Conservation (phyloP, 1,284 basidiomycete species). For the Rhodotorula sp. region DNA sequence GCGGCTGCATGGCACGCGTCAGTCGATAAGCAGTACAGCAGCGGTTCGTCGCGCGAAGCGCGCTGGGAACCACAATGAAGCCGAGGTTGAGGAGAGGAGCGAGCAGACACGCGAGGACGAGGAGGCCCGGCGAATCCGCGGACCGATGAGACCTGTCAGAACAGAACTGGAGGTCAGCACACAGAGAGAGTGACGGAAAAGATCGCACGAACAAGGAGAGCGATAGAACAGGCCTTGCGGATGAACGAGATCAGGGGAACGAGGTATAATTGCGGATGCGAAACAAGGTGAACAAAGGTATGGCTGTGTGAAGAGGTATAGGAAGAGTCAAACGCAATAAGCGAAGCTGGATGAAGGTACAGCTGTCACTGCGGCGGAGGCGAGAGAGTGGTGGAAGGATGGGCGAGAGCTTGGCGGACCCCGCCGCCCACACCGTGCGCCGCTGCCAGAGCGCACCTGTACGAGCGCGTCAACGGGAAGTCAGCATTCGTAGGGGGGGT, state of each 20-base stretch:
- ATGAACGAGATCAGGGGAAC: neutral
- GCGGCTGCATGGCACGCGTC: too few relatives aligned
- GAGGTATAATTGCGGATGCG: too few relatives aligned
- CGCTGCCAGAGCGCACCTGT: constrained; percentile 35
- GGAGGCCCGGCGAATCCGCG: too few relatives aligned
- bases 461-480: neutral
- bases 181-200: neutral
- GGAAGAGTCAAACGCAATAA: neutral
- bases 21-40: too few relatives aligned
- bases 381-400: neutral
- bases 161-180: neutral
- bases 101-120: too few relatives aligned
- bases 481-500: neutral
- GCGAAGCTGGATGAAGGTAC: neutral
- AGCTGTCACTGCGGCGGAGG: neutral
- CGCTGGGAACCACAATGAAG: too few relatives aligned
- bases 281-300: constrained; percentile 4
- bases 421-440: constrained; percentile 21
- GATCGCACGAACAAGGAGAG: too few relatives aligned
- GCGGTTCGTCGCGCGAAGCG: too few relatives aligned
- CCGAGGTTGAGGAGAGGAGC: too few relatives aligned
- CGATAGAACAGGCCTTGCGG: neutral
- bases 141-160: too few relatives aligned
- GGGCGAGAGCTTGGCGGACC: too few relatives aligned
- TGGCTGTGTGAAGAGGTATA: neutral